These are phyloP conservation scores for Davidsoniella eucalypti DNA, from an alignment of 2,329 filamentous ascomycete species.

Conservation along the genomic window DNA sequence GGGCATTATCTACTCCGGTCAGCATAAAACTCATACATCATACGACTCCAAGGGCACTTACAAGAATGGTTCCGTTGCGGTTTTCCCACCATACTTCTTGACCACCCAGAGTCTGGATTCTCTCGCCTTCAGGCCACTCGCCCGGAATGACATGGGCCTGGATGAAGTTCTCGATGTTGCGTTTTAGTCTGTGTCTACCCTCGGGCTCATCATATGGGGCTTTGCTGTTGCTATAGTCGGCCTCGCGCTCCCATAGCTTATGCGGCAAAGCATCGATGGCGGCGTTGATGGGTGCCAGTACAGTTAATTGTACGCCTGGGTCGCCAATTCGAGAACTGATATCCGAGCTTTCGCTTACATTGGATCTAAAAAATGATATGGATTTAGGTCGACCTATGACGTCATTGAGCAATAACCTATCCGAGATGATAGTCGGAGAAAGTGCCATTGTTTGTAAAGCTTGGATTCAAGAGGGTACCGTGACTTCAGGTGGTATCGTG, in stretches of 20 bases:
- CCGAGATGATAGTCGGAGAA: neutral
- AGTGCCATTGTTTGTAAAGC: neutral
- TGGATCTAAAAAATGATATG: constrained; percentile 71
- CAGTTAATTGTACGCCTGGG: constrained; percentile 52
- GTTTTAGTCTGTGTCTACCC: constrained; percentile 58
- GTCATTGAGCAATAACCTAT: constrained; percentile 54
- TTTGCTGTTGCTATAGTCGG: constrained; percentile 58
- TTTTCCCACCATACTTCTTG: constrained; percentile 70
- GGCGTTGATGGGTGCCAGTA: constrained; percentile 75
- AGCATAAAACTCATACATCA: neutral
- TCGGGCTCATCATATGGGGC: constrained; percentile 56
- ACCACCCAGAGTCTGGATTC: constrained; percentile 48
- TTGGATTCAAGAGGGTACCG: neutral
- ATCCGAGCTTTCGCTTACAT: constrained; percentile 59
- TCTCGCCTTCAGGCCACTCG: constrained; percentile 57
- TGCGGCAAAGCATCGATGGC: constrained; percentile 61
- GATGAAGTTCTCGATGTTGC: constrained; percentile 66
- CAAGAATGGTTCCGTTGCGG: constrained; percentile 36
- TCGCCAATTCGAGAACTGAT: constrained; percentile 54
- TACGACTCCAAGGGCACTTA: constrained; percentile 4
- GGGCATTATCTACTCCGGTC: constrained; percentile 48
- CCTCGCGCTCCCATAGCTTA: constrained; percentile 72
- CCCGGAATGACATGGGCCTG: constrained; percentile 65
- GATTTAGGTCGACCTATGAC: constrained; percentile 63
- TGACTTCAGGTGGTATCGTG: too few relatives aligned